Evolutionary conservation across 768 basidiomycete species (phyloP).

Genomic region (Chalciporus sphaerocephalus): DNA sequence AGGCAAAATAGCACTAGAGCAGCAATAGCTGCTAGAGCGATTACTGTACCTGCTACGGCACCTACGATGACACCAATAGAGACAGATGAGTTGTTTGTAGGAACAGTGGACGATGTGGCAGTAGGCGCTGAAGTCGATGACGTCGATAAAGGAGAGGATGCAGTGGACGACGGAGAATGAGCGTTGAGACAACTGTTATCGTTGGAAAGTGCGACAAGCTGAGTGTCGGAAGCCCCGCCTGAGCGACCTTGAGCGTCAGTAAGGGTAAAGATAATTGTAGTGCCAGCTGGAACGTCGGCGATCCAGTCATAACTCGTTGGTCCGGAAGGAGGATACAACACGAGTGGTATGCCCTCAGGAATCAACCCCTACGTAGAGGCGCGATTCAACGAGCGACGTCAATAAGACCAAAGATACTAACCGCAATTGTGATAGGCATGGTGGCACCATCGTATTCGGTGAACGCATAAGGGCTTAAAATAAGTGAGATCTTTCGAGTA

Average conservation of each 20-base stretch:
- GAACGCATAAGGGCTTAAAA: slow-evolving; percentile 43
- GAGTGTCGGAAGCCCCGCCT: slow-evolving; percentile 60
- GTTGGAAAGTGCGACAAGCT: slow-evolving; percentile 43
- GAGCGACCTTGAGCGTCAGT: slow-evolving; percentile 44
- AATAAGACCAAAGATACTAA: slow-evolving; percentile 25
- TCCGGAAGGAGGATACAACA: slow-evolving; percentile 37
- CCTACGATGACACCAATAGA: slow-evolving; percentile 48
- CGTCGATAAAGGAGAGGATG: slow-evolving; percentile 23
- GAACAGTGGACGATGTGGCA: slow-evolving; percentile 18
- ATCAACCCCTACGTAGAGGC: slow-evolving; percentile 47
- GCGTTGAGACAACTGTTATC: slow-evolving; percentile 49
- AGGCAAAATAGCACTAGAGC: slow-evolving; percentile 52
- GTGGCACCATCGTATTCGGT: slow-evolving; percentile 41
- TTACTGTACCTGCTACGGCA: slow-evolving; percentile 45
- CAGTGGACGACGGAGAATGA: slow-evolving; percentile 52
- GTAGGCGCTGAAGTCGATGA: slow-evolving; percentile 10
- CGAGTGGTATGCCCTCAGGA: slow-evolving; percentile 53
- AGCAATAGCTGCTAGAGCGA: slow-evolving; percentile 50
- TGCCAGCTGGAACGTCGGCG: slow-evolving; percentile 54
- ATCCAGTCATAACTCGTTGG: slow-evolving; percentile 48
- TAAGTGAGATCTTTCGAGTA: slow-evolving; percentile 4
- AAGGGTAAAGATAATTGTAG: slow-evolving; percentile 55
- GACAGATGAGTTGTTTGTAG: slow-evolving; percentile 21
- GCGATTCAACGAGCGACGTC: neutral
- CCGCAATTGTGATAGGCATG: slow-evolving; percentile 53